Evolutionary conservation across 352 stramenopile genomes (phyloP), one percentile per base, ranked within the genome.

Genomic region (Phytophthora ramorum): DNA sequence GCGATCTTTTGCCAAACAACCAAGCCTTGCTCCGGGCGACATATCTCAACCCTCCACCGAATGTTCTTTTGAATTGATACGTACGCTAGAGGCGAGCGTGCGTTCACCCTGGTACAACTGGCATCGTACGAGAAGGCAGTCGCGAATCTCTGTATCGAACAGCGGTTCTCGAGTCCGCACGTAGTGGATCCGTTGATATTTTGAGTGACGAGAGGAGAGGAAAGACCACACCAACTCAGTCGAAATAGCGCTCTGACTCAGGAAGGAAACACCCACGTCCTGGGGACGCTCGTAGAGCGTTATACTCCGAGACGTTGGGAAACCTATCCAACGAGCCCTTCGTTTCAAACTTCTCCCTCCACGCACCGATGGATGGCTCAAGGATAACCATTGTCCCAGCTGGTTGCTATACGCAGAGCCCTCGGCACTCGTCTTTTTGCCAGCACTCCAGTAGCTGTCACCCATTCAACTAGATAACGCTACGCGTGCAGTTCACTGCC

Each of bases 291-390:
- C 14, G 35, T n/a, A 0, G 14, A 28, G 41, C 41, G 41, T 24
- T 47, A 22, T 22, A 14, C n/a, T 46, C 10, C 2, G 28, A 46
- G 28, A 26, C 34, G 49, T 41, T 41, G 35, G 35, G 35, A 74
- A 68, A 63, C 66, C 58, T 66, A 66, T 53, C 35, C 54, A 70
- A 74, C 55, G 59, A 48, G 54, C 35, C 45, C 24, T 53, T 69
- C 66, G 66, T 74, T 74, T 74, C 66, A 63, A 41, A 14, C 28
- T 62, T 62, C 54, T 58, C 38, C 52, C 46, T 45, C 40, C 49
- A 63, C 32, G 22, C 17, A 26, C 28, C 38, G 20, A 47, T 19
- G 24, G 38, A 50, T 64, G n/a, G 20, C 28, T 63, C 46, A 56
- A 24, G 22, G 47, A 49, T 52, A 38, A 66, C 47, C 54, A 52